These are phyloP conservation scores for Galeopsis tetrahit DNA, from an alignment of 257 asterid species.

Conservation along the genomic window DNA sequence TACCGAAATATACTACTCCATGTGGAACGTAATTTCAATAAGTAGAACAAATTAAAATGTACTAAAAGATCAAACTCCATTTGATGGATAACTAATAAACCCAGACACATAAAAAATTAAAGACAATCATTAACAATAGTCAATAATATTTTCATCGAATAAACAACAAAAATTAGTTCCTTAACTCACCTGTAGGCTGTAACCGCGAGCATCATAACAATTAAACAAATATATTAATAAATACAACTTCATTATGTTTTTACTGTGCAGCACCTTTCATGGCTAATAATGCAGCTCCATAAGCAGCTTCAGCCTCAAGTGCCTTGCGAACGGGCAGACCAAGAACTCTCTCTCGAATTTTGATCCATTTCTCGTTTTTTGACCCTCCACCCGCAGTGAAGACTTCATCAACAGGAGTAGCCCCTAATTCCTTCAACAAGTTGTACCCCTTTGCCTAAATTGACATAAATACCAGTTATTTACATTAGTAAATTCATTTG, in stretches of 20 bases:
- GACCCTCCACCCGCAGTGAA: conserved; percentile 93
- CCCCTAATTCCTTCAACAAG: conserved; percentile 80
- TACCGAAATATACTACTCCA: too few relatives aligned
- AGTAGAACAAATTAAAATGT: background rate
- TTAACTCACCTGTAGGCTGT: background rate
- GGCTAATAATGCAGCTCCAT: conserved; percentile 90
- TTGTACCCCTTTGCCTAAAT: conserved; percentile 78
- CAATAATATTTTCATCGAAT: background rate
- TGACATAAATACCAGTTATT: conserved; percentile 15
- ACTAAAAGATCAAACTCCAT: background rate
- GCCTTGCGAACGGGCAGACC: conserved; percentile 78
- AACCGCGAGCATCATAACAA: background rate
- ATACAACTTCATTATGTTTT: background rate
- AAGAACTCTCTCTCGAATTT: conserved; percentile 79
- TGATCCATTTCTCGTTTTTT: conserved; percentile 76
- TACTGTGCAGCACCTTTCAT: conserved; percentile 56
- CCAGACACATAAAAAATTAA: background rate
- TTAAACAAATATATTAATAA: background rate
- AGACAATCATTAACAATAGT: background rate
- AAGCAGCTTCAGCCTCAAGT: conserved; percentile 89
- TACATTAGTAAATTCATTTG: background rate
- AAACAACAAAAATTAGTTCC: background rate
- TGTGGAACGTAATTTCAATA: background rate
- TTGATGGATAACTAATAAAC: background rate
- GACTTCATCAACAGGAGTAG: conserved; percentile 87